Percentiles rank a stretch among this genome's conserved stretches.
Evolutionary conservation across 177 flowering plant genomes (phyloP).

Genomic region (Tripterygium wilfordii): DNA sequence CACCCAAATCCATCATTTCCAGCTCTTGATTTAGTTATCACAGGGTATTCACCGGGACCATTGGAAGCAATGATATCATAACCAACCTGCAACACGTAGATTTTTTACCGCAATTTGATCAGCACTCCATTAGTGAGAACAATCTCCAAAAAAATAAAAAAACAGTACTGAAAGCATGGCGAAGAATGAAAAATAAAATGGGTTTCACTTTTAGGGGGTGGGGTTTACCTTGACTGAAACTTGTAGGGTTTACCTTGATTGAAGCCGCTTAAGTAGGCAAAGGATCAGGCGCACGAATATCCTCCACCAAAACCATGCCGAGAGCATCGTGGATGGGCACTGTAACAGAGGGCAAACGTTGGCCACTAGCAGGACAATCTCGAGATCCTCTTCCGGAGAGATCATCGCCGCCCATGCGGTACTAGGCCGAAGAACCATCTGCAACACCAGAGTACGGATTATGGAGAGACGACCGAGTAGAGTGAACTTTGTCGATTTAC

Average conservation of each 20-base stretch:
- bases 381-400: slow-evolving; percentile 50
- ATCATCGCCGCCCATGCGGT: slow-evolving; percentile 30
- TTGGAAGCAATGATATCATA: slow-evolving; percentile 93
- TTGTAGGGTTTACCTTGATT: too few species aligned
- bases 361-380: slow-evolving; percentile 37
- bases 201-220: too few species aligned
- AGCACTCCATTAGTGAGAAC: too few species aligned
- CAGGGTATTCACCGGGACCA: slow-evolving; percentile 93
- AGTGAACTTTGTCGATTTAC: too few species aligned
- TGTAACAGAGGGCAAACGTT: slow-evolving; percentile 43
- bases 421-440: too few species aligned
- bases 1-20: slow-evolving; percentile 87
- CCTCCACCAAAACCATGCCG: slow-evolving; percentile 67
- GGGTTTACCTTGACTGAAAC: too few species aligned
- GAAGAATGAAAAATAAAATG: too few species aligned
- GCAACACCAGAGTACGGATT: too few species aligned
- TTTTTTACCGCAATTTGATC: too few species aligned
- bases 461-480: too few species aligned
- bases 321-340: slow-evolving; percentile 56
- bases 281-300: slow-evolving; percentile 67
- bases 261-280: slow-evolving; percentile 88
- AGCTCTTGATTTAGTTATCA: slow-evolving; percentile 86
- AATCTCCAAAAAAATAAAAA: too few species aligned
- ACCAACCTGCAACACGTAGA: slow-evolving; percentile 93
- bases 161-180: too few species aligned